Conservation (phyloP, 164 flowering plant genomes). For the grape (Vitis vinifera) region DNA sequence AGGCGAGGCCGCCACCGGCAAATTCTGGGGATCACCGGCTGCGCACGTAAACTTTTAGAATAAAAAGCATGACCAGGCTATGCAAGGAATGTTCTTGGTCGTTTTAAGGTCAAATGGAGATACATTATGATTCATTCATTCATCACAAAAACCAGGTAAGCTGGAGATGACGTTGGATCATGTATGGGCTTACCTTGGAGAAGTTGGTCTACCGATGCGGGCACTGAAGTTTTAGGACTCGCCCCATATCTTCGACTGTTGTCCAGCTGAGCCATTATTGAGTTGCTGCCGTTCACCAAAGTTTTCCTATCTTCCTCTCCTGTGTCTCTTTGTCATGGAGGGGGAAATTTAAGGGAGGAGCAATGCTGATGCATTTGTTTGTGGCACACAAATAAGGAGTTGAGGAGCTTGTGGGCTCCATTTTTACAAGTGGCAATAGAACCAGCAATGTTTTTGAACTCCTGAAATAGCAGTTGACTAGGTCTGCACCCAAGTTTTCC, state of each 20-base stretch:
- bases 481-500: slow-evolving; percentile 7
- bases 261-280: slow-evolving; percentile 29
- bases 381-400: slow-evolving; percentile 5
- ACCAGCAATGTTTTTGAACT: not conserved
- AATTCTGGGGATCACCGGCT: slow-evolving; percentile 16
- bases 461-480: slow-evolving; percentile 13
- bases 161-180: not conserved
- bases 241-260: slow-evolving; percentile 8
- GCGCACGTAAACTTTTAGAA: not conserved
- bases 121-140: too few species aligned
- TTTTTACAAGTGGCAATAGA: slow-evolving; percentile 6
- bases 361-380: slow-evolving; percentile 2
- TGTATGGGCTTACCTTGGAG: slow-evolving; percentile 28
- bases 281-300: not conserved
- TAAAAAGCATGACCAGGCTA: not conserved
- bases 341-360: slow-evolving; percentile 15
- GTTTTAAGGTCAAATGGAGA: too few species aligned
- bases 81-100: too few species aligned
- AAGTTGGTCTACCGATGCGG: slow-evolving; percentile 39
- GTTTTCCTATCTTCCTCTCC: not conserved
- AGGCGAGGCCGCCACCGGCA: slow-evolving; percentile 15
- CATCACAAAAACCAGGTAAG: too few species aligned
- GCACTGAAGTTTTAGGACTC: slow-evolving; percentile 12
- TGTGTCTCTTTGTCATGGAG: not conserved
- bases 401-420: slow-evolving; percentile 7